Percentiles rank a stretch among this genome's conserved stretches.
phyloP scores from a whole-genome alignment of 768 basidiomycete genomes.

The Lactarius vividus region DNA sequence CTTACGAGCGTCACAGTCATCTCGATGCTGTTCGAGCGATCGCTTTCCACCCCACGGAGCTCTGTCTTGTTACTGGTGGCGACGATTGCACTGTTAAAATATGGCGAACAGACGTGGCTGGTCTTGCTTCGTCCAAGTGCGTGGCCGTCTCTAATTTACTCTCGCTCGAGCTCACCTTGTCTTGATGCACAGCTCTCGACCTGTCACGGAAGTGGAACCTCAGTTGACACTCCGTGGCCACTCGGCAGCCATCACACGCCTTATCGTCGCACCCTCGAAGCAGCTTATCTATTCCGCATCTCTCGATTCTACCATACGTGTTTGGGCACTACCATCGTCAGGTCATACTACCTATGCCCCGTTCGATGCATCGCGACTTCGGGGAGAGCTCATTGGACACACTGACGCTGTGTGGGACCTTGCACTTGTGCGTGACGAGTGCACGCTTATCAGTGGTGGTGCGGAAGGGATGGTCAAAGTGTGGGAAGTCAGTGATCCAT shows the following conservation, averaged over 20 bases:
- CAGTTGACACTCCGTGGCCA: conserved; percentile 92
- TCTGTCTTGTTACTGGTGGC: conserved; percentile 87
- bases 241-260: conserved; percentile 83
- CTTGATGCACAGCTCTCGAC: conserved; percentile 48
- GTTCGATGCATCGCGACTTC: conserved; percentile 74
- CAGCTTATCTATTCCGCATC: conserved; percentile 87
- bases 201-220: conserved; percentile 87
- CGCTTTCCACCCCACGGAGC: conserved; percentile 83
- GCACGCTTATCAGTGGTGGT: conserved; percentile 82
- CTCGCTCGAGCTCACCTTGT: conserved; percentile 17
- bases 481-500: conserved; percentile 80
- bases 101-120: conserved; percentile 83
- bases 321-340: conserved; percentile 79
- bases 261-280: conserved; percentile 75
- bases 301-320: conserved; percentile 86
- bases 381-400: conserved; percentile 84
- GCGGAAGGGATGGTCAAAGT: conserved; percentile 92
- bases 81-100: conserved; percentile 96
- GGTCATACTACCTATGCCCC: conserved; percentile 89
- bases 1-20: conserved; percentile 53
- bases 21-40: conserved; percentile 89
- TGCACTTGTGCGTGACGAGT: conserved; percentile 78
- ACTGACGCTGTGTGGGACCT: conserved; percentile 98
- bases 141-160: conserved; percentile 36
- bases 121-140: conserved; percentile 73